Evolutionary conservation across 345 rosid species (phyloP).

Genomic region (Noccaea bulbosa): DNA sequence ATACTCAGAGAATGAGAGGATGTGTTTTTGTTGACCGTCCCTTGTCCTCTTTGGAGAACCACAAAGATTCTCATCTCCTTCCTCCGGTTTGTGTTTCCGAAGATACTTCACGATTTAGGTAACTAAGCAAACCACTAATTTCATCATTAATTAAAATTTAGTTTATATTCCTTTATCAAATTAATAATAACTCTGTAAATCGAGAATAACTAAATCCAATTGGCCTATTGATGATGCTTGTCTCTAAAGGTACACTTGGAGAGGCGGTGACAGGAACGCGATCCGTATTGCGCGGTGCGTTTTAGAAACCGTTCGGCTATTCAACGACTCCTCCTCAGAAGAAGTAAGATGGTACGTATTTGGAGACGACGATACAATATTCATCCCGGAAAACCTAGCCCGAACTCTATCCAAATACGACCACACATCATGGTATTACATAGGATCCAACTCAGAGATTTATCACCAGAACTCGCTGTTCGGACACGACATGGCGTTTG

Average conservation of each 20-base stretch:
- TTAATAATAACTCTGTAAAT: too few species aligned
- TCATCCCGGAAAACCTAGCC: slow-evolving; percentile 67
- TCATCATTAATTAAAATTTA: background rate
- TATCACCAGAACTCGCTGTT: slow-evolving; percentile 60
- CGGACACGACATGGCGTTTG: slow-evolving; percentile 70
- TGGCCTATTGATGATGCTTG: background rate
- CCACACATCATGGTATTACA: slow-evolving; percentile 71
- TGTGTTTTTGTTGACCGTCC: slow-evolving; percentile 60
- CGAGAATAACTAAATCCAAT: background rate
- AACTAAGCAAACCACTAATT: background rate
- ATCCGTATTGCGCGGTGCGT: slow-evolving; percentile 76
- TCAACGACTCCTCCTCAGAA: slow-evolving; percentile 38
- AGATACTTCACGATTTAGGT: slow-evolving; percentile 70
- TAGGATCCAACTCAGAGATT: slow-evolving; percentile 77
- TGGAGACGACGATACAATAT: slow-evolving; percentile 83
- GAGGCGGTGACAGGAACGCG: slow-evolving; percentile 66
- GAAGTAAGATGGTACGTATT: slow-evolving; percentile 80
- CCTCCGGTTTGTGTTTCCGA: slow-evolving; percentile 73
- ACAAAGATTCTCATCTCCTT: slow-evolving; percentile 42
- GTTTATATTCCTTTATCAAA: background rate
- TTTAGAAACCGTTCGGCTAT: slow-evolving; percentile 51
- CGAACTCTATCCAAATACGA: slow-evolving; percentile 82
- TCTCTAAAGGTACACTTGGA: slow-evolving; percentile 52
- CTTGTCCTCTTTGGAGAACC: slow-evolving; percentile 35
- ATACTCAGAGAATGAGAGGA: slow-evolving; percentile 60